phyloP scores from a whole-genome alignment of 2,329 filamentous ascomycete species.

The Orbilia brochopaga region DNA sequence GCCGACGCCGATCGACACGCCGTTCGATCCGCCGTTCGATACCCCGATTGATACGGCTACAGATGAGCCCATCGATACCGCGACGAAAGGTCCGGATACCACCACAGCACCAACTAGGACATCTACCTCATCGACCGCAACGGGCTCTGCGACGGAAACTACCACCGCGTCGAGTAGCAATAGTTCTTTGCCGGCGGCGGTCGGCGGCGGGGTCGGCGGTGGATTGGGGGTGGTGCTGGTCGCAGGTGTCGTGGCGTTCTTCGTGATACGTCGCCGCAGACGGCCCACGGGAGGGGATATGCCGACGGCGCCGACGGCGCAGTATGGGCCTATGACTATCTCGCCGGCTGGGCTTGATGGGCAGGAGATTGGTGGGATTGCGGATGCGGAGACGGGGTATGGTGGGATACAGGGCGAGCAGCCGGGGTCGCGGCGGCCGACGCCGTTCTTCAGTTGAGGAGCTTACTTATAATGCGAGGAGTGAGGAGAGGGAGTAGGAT shows the following conservation, averaged over 20 bases:
- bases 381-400: not conserved
- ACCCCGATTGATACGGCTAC: too few relatives aligned
- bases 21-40: too few relatives aligned
- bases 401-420: not conserved
- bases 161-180: not conserved
- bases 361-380: constrained; percentile 19
- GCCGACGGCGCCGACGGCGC: not conserved
- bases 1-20: too few relatives aligned
- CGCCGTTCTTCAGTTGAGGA: not conserved
- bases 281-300: too few relatives aligned
- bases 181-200: constrained; percentile 5
- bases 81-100: too few relatives aligned
- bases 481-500: too few relatives aligned
- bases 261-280: not conserved
- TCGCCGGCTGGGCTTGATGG: not conserved
- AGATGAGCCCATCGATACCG: too few relatives aligned
- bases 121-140: too few relatives aligned
- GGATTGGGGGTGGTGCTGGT: not conserved
- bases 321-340: constrained; percentile 3
- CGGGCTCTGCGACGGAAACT: not conserved
- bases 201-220: constrained; percentile 17
- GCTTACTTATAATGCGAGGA: too few relatives aligned
- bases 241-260: not conserved
- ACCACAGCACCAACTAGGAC: too few relatives aligned
- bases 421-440: not conserved